Base-by-base conservation (phyloP, 2,329 filamentous ascomycete genomes). In the Pestalotiopsis sp. region DNA sequence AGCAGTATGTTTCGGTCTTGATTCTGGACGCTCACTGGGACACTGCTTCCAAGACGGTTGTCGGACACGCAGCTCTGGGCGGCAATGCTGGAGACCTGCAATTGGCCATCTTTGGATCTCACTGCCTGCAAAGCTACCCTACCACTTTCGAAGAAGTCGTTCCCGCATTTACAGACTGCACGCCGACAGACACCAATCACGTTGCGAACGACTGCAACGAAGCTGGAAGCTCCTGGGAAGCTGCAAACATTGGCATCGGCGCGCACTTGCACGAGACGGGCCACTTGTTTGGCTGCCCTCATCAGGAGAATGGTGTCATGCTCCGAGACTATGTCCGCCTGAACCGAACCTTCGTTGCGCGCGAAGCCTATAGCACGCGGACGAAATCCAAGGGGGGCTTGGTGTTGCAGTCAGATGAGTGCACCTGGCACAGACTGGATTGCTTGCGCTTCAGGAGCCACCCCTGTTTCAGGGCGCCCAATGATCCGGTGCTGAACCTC, bases 221-320 rank as follows among this genome's bases (percentile, higher is more conserved):
- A 73, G 91, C 91, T 6, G 95, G 95, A 27, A 97, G 93, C 77
- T 96, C 91, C 61, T 98, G 95, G 95, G 95, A 98, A 79, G 91
- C 94, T n/a, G 94, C 93, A 31, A 97, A 95, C 74, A 92, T 97
- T 70, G 95, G 95, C 38, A 97, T 98, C 72, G 95, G 95, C 7
- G 95, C 94, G 11, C 95, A 98, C 79, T 81, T 98, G 62, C 95
- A 97, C 79, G 94, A 98, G 80, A 92, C 92, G 0, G 95, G 95
- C 3, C 95, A 97, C 81, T 81, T 97, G 25, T 92, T 98, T 73
- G 95, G 95, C 64, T 97, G 93, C 73, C 93, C 94, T 11, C 93
- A 97, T 77, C 94, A 97, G 77, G 93, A 96, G 76, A 92, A 85
- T 36, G 95, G 96, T n/a, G 86, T 98, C 70, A 98, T 98, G 95